phyloP scores from a whole-genome alignment of 2,329 filamentous ascomycete genomes.

The Ilyonectria destructans region DNA sequence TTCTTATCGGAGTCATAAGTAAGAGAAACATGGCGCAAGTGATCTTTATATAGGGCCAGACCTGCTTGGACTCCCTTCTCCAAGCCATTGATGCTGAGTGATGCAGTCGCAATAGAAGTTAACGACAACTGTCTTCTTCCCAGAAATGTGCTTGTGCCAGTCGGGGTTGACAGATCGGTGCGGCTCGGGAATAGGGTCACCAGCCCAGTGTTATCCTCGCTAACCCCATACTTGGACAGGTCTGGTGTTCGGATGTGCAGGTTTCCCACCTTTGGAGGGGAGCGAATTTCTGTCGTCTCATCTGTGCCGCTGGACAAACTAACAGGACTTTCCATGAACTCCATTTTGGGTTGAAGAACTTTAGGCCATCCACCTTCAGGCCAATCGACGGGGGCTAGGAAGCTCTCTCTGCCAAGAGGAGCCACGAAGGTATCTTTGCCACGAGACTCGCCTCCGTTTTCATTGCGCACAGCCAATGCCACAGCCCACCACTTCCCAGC shows the following conservation, averaged over 20 bases:
- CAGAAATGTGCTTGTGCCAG: constrained; percentile 27
- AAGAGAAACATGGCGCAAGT: constrained; percentile 28
- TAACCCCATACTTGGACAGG: constrained; percentile 20
- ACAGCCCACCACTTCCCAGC: constrained; percentile 42
- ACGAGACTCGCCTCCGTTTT: constrained; percentile 17
- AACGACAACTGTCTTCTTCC: constrained; percentile 29
- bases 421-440: constrained; percentile 26
- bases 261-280: constrained; percentile 18
- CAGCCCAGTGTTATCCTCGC: not conserved
- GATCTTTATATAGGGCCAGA: constrained; percentile 33
- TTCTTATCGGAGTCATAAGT: constrained; percentile 7
- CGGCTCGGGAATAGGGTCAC: constrained; percentile 12
- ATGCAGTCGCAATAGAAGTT: constrained; percentile 25
- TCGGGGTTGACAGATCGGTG: constrained; percentile 15
- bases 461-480: constrained; percentile 31
- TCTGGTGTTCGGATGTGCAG: constrained; percentile 30
- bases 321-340: constrained; percentile 19
- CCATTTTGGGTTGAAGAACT: constrained; percentile 22
- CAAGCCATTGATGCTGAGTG: constrained; percentile 5
- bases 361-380: constrained; percentile 31
- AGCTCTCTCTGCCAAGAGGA: constrained; percentile 32
- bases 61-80: constrained; percentile 19
- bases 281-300: not conserved
- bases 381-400: constrained; percentile 31
- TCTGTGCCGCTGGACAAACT: not conserved